Evolutionary conservation across 129 eudicot species (phyloP), one percentile per base, ranked within the genome.

Genomic region (Silybum marianum): DNA sequence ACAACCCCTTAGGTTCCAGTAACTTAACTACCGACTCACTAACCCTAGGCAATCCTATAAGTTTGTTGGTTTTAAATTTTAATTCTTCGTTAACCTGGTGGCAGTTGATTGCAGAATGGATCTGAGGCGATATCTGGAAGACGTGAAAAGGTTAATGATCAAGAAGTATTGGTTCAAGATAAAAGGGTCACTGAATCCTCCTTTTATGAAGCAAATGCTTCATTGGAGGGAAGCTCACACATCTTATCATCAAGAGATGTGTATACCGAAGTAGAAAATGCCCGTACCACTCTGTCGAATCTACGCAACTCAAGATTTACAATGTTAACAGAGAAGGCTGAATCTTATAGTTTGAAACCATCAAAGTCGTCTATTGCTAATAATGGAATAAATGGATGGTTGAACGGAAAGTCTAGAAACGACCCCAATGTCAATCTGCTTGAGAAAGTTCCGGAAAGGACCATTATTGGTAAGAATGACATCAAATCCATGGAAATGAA

Each of bases 201-300:
- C 51, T n/a, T 62, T 1, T 19, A 6, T 14, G 85, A 81, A 74
- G 68, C 68, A 60, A 40, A 72, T 48, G 83, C n/a, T 25, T 65
- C 73, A 65, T 68, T 72, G 75, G 69, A 72, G 75, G 87, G 78
- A 69, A 80, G 76, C 77, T 78, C 82, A 73, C 88, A 86, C 48
- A 78, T 83, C 65, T 79, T 85, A 71, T 87, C 93, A 46, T 87
- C 90, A 72, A 80, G 83, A 72, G 91, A 91, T 81, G 71, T 87
- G 34, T 86, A 88, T 78, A 86, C 91, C 77, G 88, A 90, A 70
- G 69, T 85, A 8, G 84, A 78, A 75, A 85, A 81, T 88, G 76
- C 65, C 40, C 80, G 68, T 74, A 42, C 80, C 67, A 51, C 80
- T 81, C 9, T 76, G 79, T 73, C 85, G 34, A 79, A 74, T 71